These are phyloP conservation scores for Citropsis articulata DNA, from an alignment of 345 rosid genomes.

Conservation along the genomic window DNA sequence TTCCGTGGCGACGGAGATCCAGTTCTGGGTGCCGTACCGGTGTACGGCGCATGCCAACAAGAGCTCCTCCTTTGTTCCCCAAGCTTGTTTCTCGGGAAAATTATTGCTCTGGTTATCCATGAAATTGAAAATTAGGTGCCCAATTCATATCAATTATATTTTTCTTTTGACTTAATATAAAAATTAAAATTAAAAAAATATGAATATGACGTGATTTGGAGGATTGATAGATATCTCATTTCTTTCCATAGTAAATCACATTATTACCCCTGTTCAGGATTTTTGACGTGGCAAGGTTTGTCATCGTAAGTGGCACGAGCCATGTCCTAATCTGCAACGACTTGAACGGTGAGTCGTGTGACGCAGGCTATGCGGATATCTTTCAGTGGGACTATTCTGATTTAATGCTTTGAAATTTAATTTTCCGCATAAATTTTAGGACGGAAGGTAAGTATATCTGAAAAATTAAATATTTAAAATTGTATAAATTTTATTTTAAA, in stretches of 20 bases:
- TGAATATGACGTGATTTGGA: background rate
- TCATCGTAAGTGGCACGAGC: background rate
- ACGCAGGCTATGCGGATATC: background rate
- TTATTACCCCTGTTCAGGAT: background rate
- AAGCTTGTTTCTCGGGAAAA: constrained; percentile 31
- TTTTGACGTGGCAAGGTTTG: background rate
- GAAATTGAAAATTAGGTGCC: background rate
- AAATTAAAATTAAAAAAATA: background rate
- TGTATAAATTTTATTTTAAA: too few relatives aligned
- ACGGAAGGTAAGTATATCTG: too few relatives aligned
- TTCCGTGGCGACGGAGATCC: constrained; percentile 58
- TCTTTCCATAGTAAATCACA: background rate
- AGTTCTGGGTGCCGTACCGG: constrained; percentile 50
- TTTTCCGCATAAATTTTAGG: too few relatives aligned
- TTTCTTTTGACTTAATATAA: too few relatives aligned
- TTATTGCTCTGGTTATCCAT: constrained; percentile 33
- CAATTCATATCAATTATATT: background rate
- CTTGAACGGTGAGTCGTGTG: background rate
- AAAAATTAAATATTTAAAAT: too few relatives aligned
- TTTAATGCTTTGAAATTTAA: too few relatives aligned
- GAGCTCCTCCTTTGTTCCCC: constrained; percentile 50
- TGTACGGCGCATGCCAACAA: constrained; percentile 55
- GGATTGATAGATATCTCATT: background rate
- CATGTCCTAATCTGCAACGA: background rate
- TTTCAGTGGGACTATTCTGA: too few relatives aligned